phyloP scores from a whole-genome alignment of 2,329 filamentous ascomycete species.

The Reticulascus tulasneorum region DNA sequence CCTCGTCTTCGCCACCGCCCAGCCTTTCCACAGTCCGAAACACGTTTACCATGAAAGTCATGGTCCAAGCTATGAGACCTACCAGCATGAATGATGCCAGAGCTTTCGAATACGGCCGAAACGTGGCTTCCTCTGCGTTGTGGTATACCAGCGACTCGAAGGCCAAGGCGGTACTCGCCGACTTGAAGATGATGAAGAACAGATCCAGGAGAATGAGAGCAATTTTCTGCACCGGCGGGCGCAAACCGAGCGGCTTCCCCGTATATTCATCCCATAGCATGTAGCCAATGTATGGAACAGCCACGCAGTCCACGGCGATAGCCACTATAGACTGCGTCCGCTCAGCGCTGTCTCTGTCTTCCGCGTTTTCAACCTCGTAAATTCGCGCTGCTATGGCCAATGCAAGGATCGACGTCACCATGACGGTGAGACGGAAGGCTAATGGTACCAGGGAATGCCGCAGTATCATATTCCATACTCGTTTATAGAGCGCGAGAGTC shows the following conservation, averaged over 20 bases:
- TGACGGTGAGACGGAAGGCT: slow-evolving; percentile 74
- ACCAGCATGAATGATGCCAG: slow-evolving; percentile 76
- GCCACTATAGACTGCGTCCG: slow-evolving; percentile 81
- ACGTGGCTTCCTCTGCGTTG: slow-evolving; percentile 22
- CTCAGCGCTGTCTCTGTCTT: slow-evolving; percentile 43
- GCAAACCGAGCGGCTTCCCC: slow-evolving; percentile 83
- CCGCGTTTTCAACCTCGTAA: slow-evolving; percentile 53
- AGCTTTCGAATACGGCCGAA: slow-evolving; percentile 54
- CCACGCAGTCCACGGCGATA: slow-evolving; percentile 82
- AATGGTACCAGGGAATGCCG: slow-evolving; percentile 83
- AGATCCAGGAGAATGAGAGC: slow-evolving; percentile 87
- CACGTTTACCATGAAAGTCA: slow-evolving; percentile 84
- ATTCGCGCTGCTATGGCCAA: slow-evolving; percentile 76
- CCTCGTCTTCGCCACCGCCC: slow-evolving; percentile 49
- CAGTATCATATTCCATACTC: slow-evolving; percentile 65
- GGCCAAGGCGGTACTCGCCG: slow-evolving; percentile 84
- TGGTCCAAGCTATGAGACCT: slow-evolving; percentile 82
- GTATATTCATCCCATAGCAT: slow-evolving; percentile 97
- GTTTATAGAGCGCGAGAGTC: slow-evolving; percentile 39
- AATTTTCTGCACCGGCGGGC: slow-evolving; percentile 79
- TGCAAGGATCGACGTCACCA: slow-evolving; percentile 77
- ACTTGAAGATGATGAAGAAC: slow-evolving; percentile 96
- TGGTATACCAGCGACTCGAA: slow-evolving; percentile 75
- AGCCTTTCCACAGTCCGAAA: slow-evolving; percentile 64
- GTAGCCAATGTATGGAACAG: slow-evolving; percentile 85